phyloP scores from a whole-genome alignment of 306 rosid genomes.

The Vigna mungo region DNA sequence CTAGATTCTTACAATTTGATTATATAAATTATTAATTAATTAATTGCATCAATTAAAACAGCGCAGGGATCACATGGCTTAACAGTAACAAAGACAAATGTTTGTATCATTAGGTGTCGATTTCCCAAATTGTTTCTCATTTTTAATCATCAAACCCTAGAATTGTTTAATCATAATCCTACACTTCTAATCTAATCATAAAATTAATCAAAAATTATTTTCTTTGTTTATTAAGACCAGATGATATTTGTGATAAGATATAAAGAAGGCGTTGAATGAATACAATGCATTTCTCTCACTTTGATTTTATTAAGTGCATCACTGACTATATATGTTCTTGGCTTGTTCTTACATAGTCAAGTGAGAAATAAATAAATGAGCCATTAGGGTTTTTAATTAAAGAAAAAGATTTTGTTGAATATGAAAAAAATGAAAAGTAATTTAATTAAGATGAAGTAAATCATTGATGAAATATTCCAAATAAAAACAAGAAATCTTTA shows the following conservation, averaged over 20 bases:
- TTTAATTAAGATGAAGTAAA: background rate
- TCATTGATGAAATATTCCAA: background rate
- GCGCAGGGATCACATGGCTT: slow-evolving; percentile 36
- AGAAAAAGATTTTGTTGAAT: no score
- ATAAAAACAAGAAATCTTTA: background rate
- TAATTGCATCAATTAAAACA: slow-evolving; percentile 5
- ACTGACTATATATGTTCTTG: no score
- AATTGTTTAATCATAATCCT: slow-evolving; percentile 3
- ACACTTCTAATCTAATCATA: slow-evolving; percentile 7
- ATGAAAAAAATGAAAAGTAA: background rate
- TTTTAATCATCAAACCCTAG: background rate
- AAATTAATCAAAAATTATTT: background rate
- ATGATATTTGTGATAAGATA: background rate
- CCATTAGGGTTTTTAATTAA: no score
- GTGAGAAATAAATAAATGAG: no score
- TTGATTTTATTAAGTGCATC: no score
- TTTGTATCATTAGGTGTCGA: background rate
- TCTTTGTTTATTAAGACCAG: slow-evolving; percentile 21
- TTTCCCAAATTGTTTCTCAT: background rate
- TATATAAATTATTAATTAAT: slow-evolving; percentile 11
- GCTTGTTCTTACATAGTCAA: no score
- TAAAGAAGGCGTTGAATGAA: background rate
- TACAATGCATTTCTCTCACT: background rate
- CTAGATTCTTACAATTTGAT: slow-evolving; percentile 1
- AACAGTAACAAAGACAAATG: slow-evolving; percentile 3